phyloP scores from a whole-genome alignment of 2,329 filamentous ascomycete genomes.

The Albifimbria verrucaria region DNA sequence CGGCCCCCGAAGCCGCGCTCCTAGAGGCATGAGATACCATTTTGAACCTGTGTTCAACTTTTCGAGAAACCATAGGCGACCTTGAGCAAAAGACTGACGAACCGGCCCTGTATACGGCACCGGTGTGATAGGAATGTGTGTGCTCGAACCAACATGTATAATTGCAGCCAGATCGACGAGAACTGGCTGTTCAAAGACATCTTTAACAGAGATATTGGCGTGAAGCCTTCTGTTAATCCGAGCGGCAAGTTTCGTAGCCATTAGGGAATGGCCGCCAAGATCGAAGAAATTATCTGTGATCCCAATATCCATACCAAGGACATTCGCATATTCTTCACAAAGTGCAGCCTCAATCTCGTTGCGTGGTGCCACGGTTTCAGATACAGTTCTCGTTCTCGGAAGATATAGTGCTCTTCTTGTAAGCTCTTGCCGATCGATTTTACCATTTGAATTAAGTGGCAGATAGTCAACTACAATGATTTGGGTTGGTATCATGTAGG shows the following conservation, averaged over 20 bases:
- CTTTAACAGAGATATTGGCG: constrained; percentile 5
- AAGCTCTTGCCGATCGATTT: constrained; percentile 5
- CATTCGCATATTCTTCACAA: background rate
- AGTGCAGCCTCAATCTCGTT: background rate
- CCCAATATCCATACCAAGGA: background rate
- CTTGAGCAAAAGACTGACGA: constrained; percentile 11
- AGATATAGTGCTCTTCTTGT: background rate
- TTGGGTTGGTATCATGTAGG: background rate
- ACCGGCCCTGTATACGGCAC: constrained; percentile 1
- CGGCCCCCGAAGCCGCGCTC: constrained; percentile 7
- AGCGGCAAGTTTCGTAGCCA: constrained; percentile 9
- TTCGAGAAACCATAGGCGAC: constrained; percentile 11
- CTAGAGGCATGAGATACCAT: constrained; percentile 12
- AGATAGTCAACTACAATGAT: constrained; percentile 1
- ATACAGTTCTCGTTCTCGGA: background rate
- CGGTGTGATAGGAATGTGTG: background rate
- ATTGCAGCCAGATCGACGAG: constrained; percentile 1
- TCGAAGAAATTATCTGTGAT: constrained; percentile 11
- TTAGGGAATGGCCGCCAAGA: constrained; percentile 6
- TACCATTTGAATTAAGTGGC: constrained; percentile 7
- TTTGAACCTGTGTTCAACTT: constrained; percentile 10
- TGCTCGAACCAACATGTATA: background rate
- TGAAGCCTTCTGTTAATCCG: constrained; percentile 4
- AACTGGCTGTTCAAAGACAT: constrained; percentile 8
- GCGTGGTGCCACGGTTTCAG: background rate